Evolutionary conservation across 306 rosid species (phyloP), one percentile per base, ranked within the genome.

Genomic region (Hylodesmum podocarpum): DNA sequence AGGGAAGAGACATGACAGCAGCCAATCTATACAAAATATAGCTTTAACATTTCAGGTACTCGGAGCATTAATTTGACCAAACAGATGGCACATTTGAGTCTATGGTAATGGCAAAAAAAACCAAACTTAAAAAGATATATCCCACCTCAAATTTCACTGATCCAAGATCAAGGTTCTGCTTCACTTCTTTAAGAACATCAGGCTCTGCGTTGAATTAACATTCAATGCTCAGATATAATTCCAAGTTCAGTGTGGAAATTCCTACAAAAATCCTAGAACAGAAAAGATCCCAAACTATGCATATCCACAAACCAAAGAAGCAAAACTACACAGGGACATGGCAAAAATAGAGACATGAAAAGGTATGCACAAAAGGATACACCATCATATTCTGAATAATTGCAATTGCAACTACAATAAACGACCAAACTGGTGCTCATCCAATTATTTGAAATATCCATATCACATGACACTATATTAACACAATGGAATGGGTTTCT

Each of bases 171-270:
- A 95, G 88, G 85, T 92, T 92, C 88, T 90, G 97, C 86, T 89
- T 95, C 78, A 95, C 98, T 88, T 95, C 98, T 87, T 82, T 92
- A 78, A 87, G 88, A 85, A 94, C 94, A 88, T 92, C 98, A 70
- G 97, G 97, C 85, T 94, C 98, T 94, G 92, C 78, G 84, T 59
- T 46, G 59, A 82, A 70, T 79, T 65, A 31, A 68, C 82, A 33
- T 18, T 18, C 40, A 82, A 68, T 82, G 37, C 21, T 18, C 40
- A 82, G 66, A 66, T 61, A 55, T 73, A 67, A 76, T 61, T 66
- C 61, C 31, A 61, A 11, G 16, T 46, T 72, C 51, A 21, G n/a
- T 58, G 28, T 49, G 53, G 24, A 49, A 50, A 80, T 47, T 39
- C 53, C 12, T 43, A 61, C 2, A 36, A 22, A 40, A 79, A 69